Conservation (phyloP, 2,329 filamentous ascomycete genomes). For the Phialocephala sp. region DNA sequence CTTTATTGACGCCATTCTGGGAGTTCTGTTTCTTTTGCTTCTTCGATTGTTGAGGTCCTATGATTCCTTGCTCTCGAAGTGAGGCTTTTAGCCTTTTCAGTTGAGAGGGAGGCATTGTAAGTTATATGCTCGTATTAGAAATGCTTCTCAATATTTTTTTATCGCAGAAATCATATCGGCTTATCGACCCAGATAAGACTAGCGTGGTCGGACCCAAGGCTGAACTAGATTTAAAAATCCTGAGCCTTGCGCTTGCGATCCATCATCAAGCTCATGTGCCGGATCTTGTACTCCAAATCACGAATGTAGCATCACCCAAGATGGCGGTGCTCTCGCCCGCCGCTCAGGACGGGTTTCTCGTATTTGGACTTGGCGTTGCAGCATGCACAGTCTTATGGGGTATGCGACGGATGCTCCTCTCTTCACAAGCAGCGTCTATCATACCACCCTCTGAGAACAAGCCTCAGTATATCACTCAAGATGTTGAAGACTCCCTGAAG, state of each 20-base stretch:
- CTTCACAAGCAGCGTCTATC: constrained; percentile 67
- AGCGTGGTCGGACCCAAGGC: constrained; percentile 4
- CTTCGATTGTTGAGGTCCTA: constrained; percentile 91
- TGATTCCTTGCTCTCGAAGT: constrained; percentile 85
- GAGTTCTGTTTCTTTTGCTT: constrained; percentile 84
- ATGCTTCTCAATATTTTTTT: constrained; percentile 24
- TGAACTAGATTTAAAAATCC: constrained; percentile 7
- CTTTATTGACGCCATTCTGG: constrained; percentile 67
- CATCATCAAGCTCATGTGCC: not conserved
- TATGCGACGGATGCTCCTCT: constrained; percentile 63
- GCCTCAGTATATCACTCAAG: constrained; percentile 75
- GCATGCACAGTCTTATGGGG: constrained; percentile 62
- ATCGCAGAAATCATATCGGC: constrained; percentile 21
- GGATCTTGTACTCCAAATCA: constrained; percentile 8
- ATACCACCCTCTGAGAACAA: constrained; percentile 69
- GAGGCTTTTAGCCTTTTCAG: constrained; percentile 94
- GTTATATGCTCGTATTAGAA: constrained; percentile 16
- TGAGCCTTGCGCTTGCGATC: not conserved
- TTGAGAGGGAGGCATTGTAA: constrained; percentile 89
- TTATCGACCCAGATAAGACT: constrained; percentile 30
- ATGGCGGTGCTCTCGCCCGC: constrained; percentile 41
- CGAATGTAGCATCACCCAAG: constrained; percentile 33
- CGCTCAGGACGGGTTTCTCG: constrained; percentile 37
- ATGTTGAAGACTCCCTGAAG: constrained; percentile 74
- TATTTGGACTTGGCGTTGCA: constrained; percentile 50